Evolutionary conservation across 257 asterid species (phyloP).

Genomic region (Solanum megistacrolobum): DNA sequence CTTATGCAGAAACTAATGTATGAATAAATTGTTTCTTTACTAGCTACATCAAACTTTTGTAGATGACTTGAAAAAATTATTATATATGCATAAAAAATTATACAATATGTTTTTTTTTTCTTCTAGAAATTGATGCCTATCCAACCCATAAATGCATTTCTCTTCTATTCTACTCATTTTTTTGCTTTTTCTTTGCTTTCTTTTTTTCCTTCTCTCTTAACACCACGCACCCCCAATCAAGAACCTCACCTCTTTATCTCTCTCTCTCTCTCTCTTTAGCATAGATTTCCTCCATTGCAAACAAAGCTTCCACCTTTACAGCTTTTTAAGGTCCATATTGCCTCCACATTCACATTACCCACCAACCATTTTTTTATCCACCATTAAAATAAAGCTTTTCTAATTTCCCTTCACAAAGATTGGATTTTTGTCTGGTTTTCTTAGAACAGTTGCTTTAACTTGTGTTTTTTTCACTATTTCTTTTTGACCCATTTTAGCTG

Average conservation of each 20-base stretch:
- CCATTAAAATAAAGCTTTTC: neutral
- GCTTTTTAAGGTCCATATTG: constrained; percentile 31
- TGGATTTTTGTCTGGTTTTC: constrained; percentile 48
- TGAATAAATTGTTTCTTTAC: too few species aligned
- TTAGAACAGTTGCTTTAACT: constrained; percentile 5
- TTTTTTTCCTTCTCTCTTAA: neutral
- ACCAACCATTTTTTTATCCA: constrained; percentile 15
- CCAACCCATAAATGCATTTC: constrained; percentile 37
- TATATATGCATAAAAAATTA: neutral
- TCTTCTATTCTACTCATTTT: neutral
- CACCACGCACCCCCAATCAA: neutral
- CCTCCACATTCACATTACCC: constrained; percentile 34
- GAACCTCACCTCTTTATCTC: constrained; percentile 4
- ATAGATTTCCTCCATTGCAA: constrained; percentile 69
- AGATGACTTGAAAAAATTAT: neutral
- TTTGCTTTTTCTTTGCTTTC: constrained; percentile 34
- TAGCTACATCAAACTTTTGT: neutral
- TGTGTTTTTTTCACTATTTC: neutral
- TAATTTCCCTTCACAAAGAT: constrained; percentile 20
- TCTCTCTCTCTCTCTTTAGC: constrained; percentile 11
- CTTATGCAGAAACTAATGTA: too few species aligned
- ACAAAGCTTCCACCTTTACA: constrained; percentile 49
- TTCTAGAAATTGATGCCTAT: neutral
- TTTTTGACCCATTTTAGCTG: neutral
- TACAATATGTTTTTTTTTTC: neutral